Percentiles rank a stretch among this genome's conserved stretches.
These are phyloP conservation scores for Henningerozyma blattae DNA, from an alignment of 805 yeast species.

Conservation along the genomic window DNA sequence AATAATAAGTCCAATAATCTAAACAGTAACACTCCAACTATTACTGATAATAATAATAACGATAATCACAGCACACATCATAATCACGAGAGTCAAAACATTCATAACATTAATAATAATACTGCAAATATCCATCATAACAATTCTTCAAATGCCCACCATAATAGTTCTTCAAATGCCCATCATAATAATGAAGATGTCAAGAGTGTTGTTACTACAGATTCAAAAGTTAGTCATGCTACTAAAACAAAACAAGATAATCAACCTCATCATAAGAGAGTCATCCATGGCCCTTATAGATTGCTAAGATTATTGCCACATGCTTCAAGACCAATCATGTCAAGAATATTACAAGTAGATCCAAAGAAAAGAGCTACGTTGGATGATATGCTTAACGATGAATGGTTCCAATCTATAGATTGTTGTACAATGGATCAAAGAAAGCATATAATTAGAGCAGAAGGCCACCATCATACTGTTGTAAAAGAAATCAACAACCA, in stretches of 20 bases:
- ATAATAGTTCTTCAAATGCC: no score
- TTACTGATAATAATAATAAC: no score
- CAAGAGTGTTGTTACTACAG: no score
- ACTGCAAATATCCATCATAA: no score
- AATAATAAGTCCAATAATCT: no score
- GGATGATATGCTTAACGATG: conserved; percentile 53
- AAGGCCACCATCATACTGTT: conserved; percentile 40
- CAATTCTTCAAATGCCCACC: no score
- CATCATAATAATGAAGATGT: no score
- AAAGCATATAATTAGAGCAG: conserved; percentile 30
- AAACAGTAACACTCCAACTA: no score
- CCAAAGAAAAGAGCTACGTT: conserved; percentile 52
- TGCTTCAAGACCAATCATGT: conserved; percentile 66
- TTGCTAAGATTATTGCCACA: conserved; percentile 73
- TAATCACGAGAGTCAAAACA: no score
- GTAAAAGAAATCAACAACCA: conserved; percentile 36
- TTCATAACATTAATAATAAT: no score
- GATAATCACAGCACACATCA: no score
- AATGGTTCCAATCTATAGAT: conserved; percentile 54
- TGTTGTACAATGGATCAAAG: conserved; percentile 43
- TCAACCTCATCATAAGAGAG: conserved; percentile 37
- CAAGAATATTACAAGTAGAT: conserved; percentile 52
- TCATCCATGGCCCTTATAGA: conserved; percentile 74
- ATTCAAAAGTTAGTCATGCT: neutral
- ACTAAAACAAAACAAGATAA: neutral